These are phyloP conservation scores for Hortiboletus campestris DNA, from an alignment of 768 basidiomycete genomes.

Conservation along the genomic window DNA sequence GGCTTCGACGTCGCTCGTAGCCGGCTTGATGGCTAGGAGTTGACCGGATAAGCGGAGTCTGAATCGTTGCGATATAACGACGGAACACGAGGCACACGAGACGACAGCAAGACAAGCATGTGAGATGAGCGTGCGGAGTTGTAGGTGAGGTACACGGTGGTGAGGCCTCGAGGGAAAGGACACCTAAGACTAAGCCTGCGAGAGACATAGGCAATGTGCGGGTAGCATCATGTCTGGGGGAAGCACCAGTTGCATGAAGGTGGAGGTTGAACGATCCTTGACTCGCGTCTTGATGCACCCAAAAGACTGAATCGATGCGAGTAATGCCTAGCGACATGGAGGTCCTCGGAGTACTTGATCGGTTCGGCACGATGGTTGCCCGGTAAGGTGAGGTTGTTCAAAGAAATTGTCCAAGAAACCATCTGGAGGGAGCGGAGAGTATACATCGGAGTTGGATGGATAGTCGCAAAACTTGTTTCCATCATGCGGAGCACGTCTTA, in stretches of 20 bases:
- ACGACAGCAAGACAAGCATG: too few species aligned
- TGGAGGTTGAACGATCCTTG: neutral
- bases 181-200: too few species aligned
- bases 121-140: neutral
- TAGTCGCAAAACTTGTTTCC: neutral
- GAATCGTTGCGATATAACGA: neutral
- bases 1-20: neutral
- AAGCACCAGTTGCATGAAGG: neutral
- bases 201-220: neutral
- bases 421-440: too few species aligned
- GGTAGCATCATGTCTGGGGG: neutral
- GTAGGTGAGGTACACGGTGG: neutral
- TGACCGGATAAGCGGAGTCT: slow-evolving; percentile 11
- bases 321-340: neutral
- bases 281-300: neutral
- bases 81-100: neutral
- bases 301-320: neutral
- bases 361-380: neutral
- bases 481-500: slow-evolving; percentile 6
- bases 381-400: neutral
- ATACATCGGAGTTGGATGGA: neutral
- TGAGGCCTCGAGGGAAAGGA: too few species aligned
- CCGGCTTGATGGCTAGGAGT: neutral
- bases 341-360: neutral
- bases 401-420: too few species aligned